Percentiles rank a stretch among this genome's conserved stretches.
Evolutionary conservation across 192 early-diverging fungal species (phyloP).

Genomic region (Chytriomyces confervae): DNA sequence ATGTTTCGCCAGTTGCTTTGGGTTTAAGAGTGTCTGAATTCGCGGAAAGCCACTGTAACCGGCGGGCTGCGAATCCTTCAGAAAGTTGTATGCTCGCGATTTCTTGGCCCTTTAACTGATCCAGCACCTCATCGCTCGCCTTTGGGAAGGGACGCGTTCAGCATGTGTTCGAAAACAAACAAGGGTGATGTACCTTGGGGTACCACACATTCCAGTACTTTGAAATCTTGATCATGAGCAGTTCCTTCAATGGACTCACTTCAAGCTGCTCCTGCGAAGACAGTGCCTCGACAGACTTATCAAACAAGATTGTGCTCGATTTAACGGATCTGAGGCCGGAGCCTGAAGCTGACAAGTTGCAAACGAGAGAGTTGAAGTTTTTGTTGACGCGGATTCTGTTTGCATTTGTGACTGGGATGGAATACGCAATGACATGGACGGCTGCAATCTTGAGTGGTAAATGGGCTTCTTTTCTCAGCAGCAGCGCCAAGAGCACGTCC

Average conservation of each 20-base stretch:
- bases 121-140: neutral
- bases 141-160: neutral
- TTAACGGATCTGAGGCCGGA: neutral
- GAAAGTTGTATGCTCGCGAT: neutral
- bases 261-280: neutral
- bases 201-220: constrained; percentile 38
- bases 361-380: constrained; percentile 37
- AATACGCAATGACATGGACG: constrained; percentile 40
- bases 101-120: neutral
- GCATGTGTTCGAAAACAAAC: neutral
- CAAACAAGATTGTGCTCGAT: neutral
- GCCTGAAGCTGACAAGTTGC: constrained; percentile 20
- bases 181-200: constrained; percentile 25
- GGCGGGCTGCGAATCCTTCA: neutral
- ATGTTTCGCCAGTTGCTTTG: neutral
- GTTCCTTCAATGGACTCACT: neutral
- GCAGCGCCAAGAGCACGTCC: constrained; percentile 41
- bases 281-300: neutral
- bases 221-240: constrained; percentile 14
- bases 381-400: constrained; percentile 52
- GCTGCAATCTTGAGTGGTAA: constrained; percentile 44
- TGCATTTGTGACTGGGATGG: constrained; percentile 54
- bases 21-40: neutral
- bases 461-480: constrained; percentile 38
- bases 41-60: constrained; percentile 1